Percentiles rank a stretch among this genome's conserved stretches.
Evolutionary conservation across 192 early-diverging fungal species (phyloP).

Genomic region (Umbelopsis ramanniana): DNA sequence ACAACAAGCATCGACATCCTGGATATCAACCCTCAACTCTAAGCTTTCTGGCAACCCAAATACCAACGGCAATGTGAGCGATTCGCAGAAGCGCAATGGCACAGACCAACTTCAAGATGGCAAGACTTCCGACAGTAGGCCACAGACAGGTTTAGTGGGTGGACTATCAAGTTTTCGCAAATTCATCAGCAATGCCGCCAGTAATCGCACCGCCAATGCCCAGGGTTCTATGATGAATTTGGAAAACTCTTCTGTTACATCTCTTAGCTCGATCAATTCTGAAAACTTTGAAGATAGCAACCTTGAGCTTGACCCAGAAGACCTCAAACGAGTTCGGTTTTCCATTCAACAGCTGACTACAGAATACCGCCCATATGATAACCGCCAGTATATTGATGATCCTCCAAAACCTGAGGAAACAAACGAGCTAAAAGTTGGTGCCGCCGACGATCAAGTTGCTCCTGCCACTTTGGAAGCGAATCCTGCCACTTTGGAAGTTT

Average conservation of each 20-base stretch:
- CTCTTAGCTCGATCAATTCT: not conserved
- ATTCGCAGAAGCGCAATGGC: not conserved
- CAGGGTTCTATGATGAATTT: not conserved
- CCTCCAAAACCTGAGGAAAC: slow-evolving; percentile 3
- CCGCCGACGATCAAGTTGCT: not conserved
- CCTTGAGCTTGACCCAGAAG: slow-evolving; percentile 27
- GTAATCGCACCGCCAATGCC: not conserved
- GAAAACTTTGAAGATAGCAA: slow-evolving; percentile 5
- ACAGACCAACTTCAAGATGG: slow-evolving; percentile 5
- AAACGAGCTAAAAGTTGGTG: slow-evolving; percentile 10
- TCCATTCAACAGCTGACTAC: slow-evolving; percentile 53
- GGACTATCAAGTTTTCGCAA: slow-evolving; percentile 5
- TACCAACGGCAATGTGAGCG: not conserved
- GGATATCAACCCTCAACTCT: slow-evolving; percentile 15
- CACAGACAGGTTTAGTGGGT: slow-evolving; percentile 2
- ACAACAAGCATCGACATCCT: slow-evolving; percentile 8
- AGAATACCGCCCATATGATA: slow-evolving; percentile 46
- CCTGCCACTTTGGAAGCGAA: slow-evolving; percentile 4
- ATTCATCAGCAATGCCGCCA: slow-evolving; percentile 5
- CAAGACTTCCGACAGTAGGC: not conserved
- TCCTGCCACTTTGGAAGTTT: not conserved
- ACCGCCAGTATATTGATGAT: slow-evolving; percentile 13
- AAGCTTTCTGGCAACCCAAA: not conserved
- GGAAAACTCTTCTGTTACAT: slow-evolving; percentile 2
- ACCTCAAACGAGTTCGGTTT: slow-evolving; percentile 58